These are phyloP conservation scores for Alternaria brassicae DNA, from an alignment of 2,329 filamentous ascomycete species.

Conservation along the genomic window DNA sequence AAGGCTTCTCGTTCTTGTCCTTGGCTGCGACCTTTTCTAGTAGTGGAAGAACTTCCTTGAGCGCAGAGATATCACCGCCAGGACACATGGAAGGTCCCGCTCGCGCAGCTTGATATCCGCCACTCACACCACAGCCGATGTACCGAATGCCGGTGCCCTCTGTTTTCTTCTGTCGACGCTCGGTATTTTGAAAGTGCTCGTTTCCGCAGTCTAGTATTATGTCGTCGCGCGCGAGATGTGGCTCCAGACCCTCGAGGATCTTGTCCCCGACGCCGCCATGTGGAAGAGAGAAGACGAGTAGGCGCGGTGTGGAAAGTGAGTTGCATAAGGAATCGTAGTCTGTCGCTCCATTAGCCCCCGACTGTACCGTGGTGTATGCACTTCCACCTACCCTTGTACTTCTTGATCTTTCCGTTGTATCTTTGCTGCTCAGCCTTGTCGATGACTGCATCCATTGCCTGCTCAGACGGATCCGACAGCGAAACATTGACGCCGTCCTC, in stretches of 20 bases:
- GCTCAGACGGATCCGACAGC: conserved; percentile 61
- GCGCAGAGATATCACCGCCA: conserved; percentile 64
- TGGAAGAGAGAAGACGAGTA: conserved; percentile 62
- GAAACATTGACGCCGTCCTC: conserved; percentile 64
- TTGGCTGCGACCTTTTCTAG: conserved; percentile 69
- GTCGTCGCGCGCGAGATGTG: conserved; percentile 65
- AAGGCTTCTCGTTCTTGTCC: conserved; percentile 65
- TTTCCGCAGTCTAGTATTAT: conserved; percentile 74
- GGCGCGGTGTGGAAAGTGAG: conserved; percentile 56
- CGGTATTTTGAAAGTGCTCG: conserved; percentile 70
- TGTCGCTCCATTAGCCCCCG: conserved; percentile 29
- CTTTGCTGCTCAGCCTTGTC: conserved; percentile 51
- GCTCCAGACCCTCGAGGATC: conserved; percentile 57
- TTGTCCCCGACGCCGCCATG: conserved; percentile 58
- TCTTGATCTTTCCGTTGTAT: conserved; percentile 49
- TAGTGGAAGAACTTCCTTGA: conserved; percentile 67
- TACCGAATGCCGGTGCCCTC: conserved; percentile 66
- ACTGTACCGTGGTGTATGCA: neutral
- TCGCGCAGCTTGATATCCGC: conserved; percentile 72
- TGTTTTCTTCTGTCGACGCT: conserved; percentile 66
- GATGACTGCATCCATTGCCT: conserved; percentile 57
- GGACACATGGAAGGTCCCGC: conserved; percentile 72
- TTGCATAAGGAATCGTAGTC: conserved; percentile 61
- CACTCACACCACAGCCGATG: conserved; percentile 72
- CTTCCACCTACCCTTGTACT: conserved; percentile 44